Percentiles rank a stretch among this genome's conserved stretches.
phyloP scores from a whole-genome alignment of 2,329 filamentous ascomycete species.

The Exophiala lecanii-corni region DNA sequence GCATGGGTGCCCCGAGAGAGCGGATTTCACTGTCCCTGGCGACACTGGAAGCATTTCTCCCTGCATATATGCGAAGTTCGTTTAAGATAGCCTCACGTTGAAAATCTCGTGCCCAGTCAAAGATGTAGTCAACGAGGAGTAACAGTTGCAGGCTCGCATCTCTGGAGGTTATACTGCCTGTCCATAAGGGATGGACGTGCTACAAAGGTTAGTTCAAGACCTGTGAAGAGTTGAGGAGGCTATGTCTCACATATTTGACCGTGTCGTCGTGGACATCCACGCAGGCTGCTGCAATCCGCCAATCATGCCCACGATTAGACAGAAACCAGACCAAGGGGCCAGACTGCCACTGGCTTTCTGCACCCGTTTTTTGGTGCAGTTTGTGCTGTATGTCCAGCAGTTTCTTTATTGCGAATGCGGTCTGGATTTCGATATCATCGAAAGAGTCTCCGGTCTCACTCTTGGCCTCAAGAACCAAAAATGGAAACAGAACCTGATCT shows the following conservation, averaged over 20 bases:
- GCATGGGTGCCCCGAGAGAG: too few relatives aligned
- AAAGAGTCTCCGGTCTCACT: slow-evolving; percentile 1
- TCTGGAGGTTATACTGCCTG: slow-evolving; percentile 22
- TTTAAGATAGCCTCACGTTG: too few relatives aligned
- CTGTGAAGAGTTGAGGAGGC: slow-evolving; percentile 16
- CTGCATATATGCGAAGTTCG: too few relatives aligned
- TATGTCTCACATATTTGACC: slow-evolving; percentile 1
- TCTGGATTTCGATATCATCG: slow-evolving; percentile 3
- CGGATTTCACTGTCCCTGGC: too few relatives aligned
- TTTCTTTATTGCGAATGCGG: slow-evolving; percentile 3
- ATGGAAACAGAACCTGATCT: slow-evolving; percentile 4
- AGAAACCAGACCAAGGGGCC: slow-evolving; percentile 6
- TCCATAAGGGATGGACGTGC: too few relatives aligned
- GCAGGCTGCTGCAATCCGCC: slow-evolving; percentile 5
- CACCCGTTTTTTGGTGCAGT: background rate
- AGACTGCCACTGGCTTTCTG: slow-evolving; percentile 1
- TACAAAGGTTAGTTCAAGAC: slow-evolving; percentile 29
- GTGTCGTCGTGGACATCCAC: slow-evolving; percentile 1
- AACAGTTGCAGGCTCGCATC: slow-evolving; percentile 29
- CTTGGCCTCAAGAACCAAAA: slow-evolving; percentile 6
- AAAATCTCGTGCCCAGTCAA: slow-evolving; percentile 32
- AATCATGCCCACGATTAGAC: slow-evolving; percentile 3
- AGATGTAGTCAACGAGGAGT: slow-evolving; percentile 31
- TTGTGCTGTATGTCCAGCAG: slow-evolving; percentile 5
- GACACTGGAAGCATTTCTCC: too few relatives aligned